Evolutionary conservation across 1,139 yeast species (phyloP), one percentile per base, ranked within the genome.

Genomic region (Debaryomyces fabryi): DNA sequence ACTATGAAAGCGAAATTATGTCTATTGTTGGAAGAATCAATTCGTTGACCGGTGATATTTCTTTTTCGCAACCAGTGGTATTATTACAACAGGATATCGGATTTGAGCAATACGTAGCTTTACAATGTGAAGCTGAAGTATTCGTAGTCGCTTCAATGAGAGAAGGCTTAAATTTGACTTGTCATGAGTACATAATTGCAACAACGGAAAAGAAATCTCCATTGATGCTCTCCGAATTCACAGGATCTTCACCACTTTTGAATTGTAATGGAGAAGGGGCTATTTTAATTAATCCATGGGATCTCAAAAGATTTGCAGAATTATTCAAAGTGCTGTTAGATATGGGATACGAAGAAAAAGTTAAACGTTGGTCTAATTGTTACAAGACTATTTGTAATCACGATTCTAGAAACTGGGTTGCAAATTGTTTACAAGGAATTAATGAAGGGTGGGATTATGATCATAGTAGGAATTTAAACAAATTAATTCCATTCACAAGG

Each of bases 101-200:
- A 30, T 93, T 89, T 63, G 86, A 85, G 49, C 98, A 93, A 66
- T 93, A 93, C 62, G 69, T 93, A 56, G 98, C 97, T 0, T 71
- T 93, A 48, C 80, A 88, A 48, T 74, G 85, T 40, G 97, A 91
- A 63, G 97, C 98, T 0, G 96, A 88, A 57, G 76, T 83, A 2
- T 93, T 93, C 64, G 84, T 88, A 32, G 97, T 93, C 2, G 85
- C 96, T 4, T 87, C 97, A 1, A 81, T 93, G 78, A 83, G 99
- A 63, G 99, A 95, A 67, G 99, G 99, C 16, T 88, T 93, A 88
- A 93, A 93, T 61, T 74, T 93, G 62, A 91, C 99, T 0, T 91
- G 97, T 59, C 99, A 95, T 62, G 99, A 93, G 65, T 95, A 87
- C 63, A 81, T 91, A 34, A 86, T 85, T 49, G 90, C 96, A 23